These are phyloP conservation scores for Ogataea methylovora DNA, from an alignment of 805 yeast species.

Conservation along the genomic window DNA sequence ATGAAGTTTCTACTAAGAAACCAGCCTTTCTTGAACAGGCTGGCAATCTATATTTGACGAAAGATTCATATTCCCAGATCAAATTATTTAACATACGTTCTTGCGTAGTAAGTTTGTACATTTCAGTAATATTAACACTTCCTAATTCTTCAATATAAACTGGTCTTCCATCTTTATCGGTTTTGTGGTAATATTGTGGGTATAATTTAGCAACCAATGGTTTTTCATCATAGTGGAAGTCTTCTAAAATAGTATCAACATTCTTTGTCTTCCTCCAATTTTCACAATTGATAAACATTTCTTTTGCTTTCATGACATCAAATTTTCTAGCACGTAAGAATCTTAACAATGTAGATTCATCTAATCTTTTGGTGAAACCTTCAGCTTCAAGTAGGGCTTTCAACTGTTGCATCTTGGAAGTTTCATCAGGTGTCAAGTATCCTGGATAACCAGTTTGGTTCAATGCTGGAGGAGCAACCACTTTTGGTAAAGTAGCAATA, in stretches of 20 bases:
- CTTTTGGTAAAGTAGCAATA: conserved; percentile 27
- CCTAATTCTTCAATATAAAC: conserved; percentile 93
- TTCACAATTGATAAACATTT: conserved; percentile 84
- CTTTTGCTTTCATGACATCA: conserved; percentile 68
- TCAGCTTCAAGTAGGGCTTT: conserved; percentile 47
- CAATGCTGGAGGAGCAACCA: conserved; percentile 44
- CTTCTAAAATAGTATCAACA: conserved; percentile 75
- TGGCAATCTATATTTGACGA: conserved; percentile 76
- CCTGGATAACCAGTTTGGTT: conserved; percentile 76
- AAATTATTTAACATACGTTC: conserved; percentile 94
- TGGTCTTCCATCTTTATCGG: conserved; percentile 96
- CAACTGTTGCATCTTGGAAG: conserved; percentile 48
- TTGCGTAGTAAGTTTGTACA: conserved; percentile 90
- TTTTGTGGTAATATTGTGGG: conserved; percentile 97
- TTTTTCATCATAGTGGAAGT: conserved; percentile 91
- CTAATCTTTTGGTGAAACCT: conserved; percentile 74
- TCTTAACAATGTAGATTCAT: conserved; percentile 77
- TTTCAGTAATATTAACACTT: conserved; percentile 77
- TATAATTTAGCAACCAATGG: conserved; percentile 80
- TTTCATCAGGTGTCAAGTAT: conserved; percentile 62
- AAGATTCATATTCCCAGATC: conserved; percentile 96
- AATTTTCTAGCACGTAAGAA: conserved; percentile 95
- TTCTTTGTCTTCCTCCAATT: conserved; percentile 88
- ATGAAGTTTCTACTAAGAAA: conserved; percentile 82
- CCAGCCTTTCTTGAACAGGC: conserved; percentile 87